These are phyloP conservation scores for Wickerhamiella cacticola DNA, from an alignment of 805 yeast species.

Conservation along the genomic window DNA sequence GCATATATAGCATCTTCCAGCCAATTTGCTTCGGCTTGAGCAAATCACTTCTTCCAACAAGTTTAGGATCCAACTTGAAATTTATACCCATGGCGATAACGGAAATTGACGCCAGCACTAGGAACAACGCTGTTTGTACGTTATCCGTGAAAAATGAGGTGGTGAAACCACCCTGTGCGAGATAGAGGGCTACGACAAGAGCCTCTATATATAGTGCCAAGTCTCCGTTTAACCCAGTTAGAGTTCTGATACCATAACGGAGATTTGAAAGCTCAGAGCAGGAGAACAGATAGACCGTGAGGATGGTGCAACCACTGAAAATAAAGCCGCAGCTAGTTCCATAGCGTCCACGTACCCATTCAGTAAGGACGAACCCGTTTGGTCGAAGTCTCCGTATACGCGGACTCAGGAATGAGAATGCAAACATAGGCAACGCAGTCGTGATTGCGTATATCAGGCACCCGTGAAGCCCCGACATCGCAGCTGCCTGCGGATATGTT, in stretches of 20 bases:
- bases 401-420: constrained; percentile 76
- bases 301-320: constrained; percentile 64
- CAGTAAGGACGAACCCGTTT: constrained; percentile 80
- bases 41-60: constrained; percentile 51
- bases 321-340: constrained; percentile 64
- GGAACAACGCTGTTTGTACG: constrained; percentile 62
- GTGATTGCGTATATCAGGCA: constrained; percentile 64
- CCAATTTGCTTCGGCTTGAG: constrained; percentile 60
- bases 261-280: constrained; percentile 77
- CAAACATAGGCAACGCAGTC: constrained; percentile 72
- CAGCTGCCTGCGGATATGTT: constrained; percentile 79
- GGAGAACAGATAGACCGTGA: constrained; percentile 78
- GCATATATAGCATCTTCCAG: constrained; percentile 79
- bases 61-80: constrained; percentile 43
- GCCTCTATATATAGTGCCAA: constrained; percentile 78
- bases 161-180: constrained; percentile 77
- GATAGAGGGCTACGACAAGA: constrained; percentile 78
- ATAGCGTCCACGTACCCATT: constrained; percentile 78
- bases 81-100: constrained; percentile 68
- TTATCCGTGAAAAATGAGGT: constrained; percentile 83
- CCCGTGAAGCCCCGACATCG: constrained; percentile 77
- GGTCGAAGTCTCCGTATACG: constrained; percentile 67
- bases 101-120: constrained; percentile 55
- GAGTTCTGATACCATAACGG: constrained; percentile 57
- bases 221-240: constrained; percentile 67